Conservation (phyloP, 2,329 filamentous ascomycete genomes). For the Fusarium coffeatum region DNA sequence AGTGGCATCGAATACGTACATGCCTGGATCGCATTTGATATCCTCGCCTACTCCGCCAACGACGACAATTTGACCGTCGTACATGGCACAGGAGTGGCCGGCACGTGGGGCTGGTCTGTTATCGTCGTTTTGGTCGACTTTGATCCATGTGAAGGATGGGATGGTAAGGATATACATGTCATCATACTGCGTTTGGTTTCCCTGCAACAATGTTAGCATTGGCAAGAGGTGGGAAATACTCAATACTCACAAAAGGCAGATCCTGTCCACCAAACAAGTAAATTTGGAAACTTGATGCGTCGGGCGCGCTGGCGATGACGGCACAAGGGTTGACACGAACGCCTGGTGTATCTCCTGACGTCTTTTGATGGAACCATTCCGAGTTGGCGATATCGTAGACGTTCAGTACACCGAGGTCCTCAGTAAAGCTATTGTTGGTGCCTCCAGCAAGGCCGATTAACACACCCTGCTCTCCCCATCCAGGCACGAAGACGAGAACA, state of each 20-base stretch:
- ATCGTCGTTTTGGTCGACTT: constrained; percentile 59
- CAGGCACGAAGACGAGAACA: constrained; percentile 77
- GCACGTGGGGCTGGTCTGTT: constrained; percentile 66
- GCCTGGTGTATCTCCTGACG: constrained; percentile 63
- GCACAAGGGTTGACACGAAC: constrained; percentile 70
- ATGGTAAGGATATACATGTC: constrained; percentile 72
- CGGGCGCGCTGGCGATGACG: constrained; percentile 70
- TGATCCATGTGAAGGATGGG: constrained; percentile 73
- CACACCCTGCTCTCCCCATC: constrained; percentile 77
- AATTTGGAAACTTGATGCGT: constrained; percentile 80
- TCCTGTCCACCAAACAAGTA: constrained; percentile 85
- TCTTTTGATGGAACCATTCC: constrained; percentile 70
- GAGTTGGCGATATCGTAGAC: constrained; percentile 73
- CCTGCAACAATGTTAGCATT: constrained; percentile 44
- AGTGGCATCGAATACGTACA: constrained; percentile 80
- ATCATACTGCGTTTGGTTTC: constrained; percentile 68
- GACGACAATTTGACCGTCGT: constrained; percentile 70
- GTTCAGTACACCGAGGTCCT: constrained; percentile 66
- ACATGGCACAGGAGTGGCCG: constrained; percentile 67
- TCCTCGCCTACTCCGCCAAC: constrained; percentile 69
- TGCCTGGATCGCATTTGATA: constrained; percentile 63
- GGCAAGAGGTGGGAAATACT: background rate
- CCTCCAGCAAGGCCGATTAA: constrained; percentile 79
- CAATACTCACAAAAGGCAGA: constrained; percentile 66
- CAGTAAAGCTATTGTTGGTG: constrained; percentile 74